phyloP scores from a whole-genome alignment of 371 early-diverging fungal genomes.

The Syncephalastrum contaminatum region DNA sequence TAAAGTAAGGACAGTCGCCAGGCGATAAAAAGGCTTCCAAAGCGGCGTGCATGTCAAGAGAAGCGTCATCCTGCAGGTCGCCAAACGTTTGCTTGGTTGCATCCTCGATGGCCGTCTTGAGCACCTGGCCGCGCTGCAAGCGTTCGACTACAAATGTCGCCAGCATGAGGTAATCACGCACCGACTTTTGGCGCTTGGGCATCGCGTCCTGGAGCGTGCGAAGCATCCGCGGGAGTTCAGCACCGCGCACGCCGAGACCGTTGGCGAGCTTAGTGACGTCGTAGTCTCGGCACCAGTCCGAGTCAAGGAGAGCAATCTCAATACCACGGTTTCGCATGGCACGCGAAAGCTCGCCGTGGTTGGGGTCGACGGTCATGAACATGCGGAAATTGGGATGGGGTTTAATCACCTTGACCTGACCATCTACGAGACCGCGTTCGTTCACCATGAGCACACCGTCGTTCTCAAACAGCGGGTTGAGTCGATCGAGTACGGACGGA shows the following conservation, averaged over 20 bases:
- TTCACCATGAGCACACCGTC: slow-evolving; percentile 87
- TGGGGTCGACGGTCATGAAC: slow-evolving; percentile 98
- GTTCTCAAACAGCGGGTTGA: slow-evolving; percentile 93
- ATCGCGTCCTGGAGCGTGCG: slow-evolving; percentile 32
- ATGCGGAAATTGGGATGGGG: slow-evolving; percentile 97
- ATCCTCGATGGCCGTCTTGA: slow-evolving; percentile 48
- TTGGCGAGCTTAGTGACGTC: slow-evolving; percentile 54
- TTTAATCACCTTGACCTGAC: slow-evolving; percentile 75
- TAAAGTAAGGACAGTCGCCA: slow-evolving; percentile 55
- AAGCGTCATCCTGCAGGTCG: slow-evolving; percentile 29
- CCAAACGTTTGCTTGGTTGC: slow-evolving; percentile 60
- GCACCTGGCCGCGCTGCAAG: slow-evolving; percentile 64
- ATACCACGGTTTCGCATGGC: slow-evolving; percentile 98
- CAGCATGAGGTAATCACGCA: slow-evolving; percentile 56
- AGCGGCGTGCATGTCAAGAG: slow-evolving; percentile 14
- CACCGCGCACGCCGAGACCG: slow-evolving; percentile 54
- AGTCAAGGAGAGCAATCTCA: slow-evolving; percentile 75
- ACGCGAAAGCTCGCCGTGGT: slow-evolving; percentile 90
- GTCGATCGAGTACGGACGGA: slow-evolving; percentile 93
- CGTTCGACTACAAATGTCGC: slow-evolving; percentile 63
- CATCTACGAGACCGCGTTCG: slow-evolving; percentile 88
- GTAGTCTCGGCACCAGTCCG: slow-evolving; percentile 37
- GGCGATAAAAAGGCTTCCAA: slow-evolving; percentile 32
- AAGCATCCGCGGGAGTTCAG: slow-evolving; percentile 29
- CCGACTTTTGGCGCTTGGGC: slow-evolving; percentile 45